A percentile compares a stretch with the other conserved stretches of the same genome.
Evolutionary conservation across 768 basidiomycete genomes (phyloP).

Genomic region (Termitomyces sp.): DNA sequence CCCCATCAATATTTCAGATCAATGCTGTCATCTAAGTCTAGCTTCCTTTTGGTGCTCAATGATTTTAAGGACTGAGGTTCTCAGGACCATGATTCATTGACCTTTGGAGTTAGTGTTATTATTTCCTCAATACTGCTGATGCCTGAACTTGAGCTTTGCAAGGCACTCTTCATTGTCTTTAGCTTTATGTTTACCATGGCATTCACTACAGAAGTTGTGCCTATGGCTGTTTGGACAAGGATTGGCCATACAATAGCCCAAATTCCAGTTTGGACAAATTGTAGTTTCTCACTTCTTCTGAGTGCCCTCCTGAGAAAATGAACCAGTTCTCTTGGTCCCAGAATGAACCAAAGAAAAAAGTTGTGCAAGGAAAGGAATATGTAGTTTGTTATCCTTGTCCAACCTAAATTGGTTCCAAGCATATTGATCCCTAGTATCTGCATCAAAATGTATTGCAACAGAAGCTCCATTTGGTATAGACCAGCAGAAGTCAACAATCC

Average conservation of each 20-base stretch:
- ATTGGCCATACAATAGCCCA: neutral
- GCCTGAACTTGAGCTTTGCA: too few species aligned
- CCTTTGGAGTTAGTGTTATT: too few species aligned
- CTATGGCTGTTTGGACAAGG: too few species aligned
- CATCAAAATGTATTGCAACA: neutral
- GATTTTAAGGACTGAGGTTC: too few species aligned
- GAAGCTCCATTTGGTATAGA: neutral
- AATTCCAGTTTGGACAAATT: neutral
- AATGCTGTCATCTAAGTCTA: neutral
- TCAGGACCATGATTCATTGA: too few species aligned
- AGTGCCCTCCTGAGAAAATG: too few species aligned
- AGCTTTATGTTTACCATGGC: neutral
- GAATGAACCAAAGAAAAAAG: too few species aligned
- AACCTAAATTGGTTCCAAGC: neutral
- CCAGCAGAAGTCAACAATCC: neutral
- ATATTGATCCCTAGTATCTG: neutral
- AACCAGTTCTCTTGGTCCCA: too few species aligned
- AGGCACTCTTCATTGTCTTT: neutral
- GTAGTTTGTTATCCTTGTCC: neutral
- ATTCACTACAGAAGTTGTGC: neutral
- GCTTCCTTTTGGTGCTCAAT: too few species aligned
- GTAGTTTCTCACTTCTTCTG: too few species aligned
- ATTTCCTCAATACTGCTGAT: too few species aligned
- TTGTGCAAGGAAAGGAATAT: too few species aligned
- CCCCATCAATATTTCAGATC: neutral